phyloP scores from a whole-genome alignment of 2,329 filamentous ascomycete species.

The Mycocentrospora acerina region DNA sequence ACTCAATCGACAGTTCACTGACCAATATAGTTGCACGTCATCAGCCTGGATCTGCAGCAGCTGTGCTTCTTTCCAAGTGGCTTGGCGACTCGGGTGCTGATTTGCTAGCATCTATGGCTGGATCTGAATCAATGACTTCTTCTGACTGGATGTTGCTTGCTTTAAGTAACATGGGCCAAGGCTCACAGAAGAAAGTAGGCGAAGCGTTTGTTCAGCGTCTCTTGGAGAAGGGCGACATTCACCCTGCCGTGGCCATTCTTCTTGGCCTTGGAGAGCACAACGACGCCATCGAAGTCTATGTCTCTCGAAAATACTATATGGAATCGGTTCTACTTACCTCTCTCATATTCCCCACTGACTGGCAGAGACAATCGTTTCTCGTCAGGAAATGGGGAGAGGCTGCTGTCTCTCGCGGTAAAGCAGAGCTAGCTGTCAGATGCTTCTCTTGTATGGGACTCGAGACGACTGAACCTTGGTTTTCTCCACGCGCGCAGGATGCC shows the following conservation, averaged over 20 bases:
- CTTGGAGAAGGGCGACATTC: constrained; percentile 84
- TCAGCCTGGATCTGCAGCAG: constrained; percentile 69
- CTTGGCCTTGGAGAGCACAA: constrained; percentile 89
- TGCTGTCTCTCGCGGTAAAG: constrained; percentile 81
- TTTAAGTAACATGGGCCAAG: constrained; percentile 76
- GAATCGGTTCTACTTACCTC: constrained; percentile 89
- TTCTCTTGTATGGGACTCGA: constrained; percentile 90
- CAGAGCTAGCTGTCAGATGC: constrained; percentile 86
- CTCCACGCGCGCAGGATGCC: constrained; percentile 71
- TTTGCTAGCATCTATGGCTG: constrained; percentile 72
- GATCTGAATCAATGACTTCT: constrained; percentile 83
- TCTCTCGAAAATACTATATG: constrained; percentile 88
- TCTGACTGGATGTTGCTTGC: constrained; percentile 97
- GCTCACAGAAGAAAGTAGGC: constrained; percentile 84
- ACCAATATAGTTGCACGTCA: constrained; percentile 63
- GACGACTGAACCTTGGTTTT: constrained; percentile 83
- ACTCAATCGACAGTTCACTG: constrained; percentile 4
- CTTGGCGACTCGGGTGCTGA: constrained; percentile 82
- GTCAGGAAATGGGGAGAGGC: constrained; percentile 94
- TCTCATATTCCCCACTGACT: constrained; percentile 78
- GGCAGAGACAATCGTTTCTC: constrained; percentile 86
- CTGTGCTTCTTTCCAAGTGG: constrained; percentile 89
- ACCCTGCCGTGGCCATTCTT: constrained; percentile 89
- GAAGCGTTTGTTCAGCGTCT: constrained; percentile 88
- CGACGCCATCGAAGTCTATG: constrained; percentile 94